Evolutionary conservation across 495 filamentous ascomycete species (phyloP), one percentile per base, ranked within the genome.

Genomic region (Amphirosellinia nigrospora): DNA sequence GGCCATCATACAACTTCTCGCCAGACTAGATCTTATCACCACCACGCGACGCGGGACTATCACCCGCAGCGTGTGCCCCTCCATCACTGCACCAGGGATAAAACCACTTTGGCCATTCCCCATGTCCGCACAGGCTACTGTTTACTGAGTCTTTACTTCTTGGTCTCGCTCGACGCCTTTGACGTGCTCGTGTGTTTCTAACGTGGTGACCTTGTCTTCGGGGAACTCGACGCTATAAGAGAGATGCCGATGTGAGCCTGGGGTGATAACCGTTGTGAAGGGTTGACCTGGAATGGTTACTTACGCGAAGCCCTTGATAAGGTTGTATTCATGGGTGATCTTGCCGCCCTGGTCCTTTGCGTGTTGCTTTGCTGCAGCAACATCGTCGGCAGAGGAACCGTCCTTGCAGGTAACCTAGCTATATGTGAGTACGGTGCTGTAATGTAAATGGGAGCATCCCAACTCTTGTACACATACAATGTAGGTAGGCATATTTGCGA

Each of bases 251-350:
- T 53, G 30, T 70, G 36, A 46, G 30, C 9, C 13, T 28, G n/a
- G 58, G 23, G 5, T 2, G 34, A 7, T 16, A 23, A 10, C 2
- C 8, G 9, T 13, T 19, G 7, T 16, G 13, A 23, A 7, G 28
- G 26, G 13, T n/a, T n/a, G n/a, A n/a, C n/a, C n/a, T 1, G 19
- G 48, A 43, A 52, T 6, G 21, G 28, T 68, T 26, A 73, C 92
- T 75, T 89, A 98, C 96, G 90, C 89, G 85, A 98, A 97, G 46
- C 92, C 93, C 80, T 93, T 95, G 83, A 96, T 93, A 71, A 98
- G 78, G 45, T 80, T 89, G 85, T 92, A 97, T 77, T 94, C 92
- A 73, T 94, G 88, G 63, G 81, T 88, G 81, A 98, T 94, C 75
- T 85, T 87, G 70, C 94, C 96, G 68, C 94, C 94, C 73, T 93